Conservation (phyloP, 768 basidiomycete species). For the Hemileccinum impolitum region DNA sequence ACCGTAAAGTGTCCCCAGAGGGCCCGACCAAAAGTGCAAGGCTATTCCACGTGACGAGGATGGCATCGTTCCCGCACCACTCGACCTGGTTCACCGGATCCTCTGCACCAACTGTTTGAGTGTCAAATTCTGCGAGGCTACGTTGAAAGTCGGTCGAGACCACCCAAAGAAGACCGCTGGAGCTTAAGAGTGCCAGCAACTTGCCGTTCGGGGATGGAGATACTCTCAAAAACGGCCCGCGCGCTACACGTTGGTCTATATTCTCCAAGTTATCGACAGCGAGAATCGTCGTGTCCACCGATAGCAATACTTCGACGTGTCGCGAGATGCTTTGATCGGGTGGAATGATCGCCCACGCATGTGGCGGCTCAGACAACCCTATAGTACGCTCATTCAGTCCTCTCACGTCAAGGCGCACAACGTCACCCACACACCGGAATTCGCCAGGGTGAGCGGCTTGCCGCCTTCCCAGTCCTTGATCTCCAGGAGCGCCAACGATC, state of each 20-base stretch:
- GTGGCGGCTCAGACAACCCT: constrained; percentile 78
- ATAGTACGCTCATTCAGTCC: constrained; percentile 4
- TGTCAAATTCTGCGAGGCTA: constrained; percentile 84
- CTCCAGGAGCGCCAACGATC: constrained; percentile 72
- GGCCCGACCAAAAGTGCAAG: constrained; percentile 88
- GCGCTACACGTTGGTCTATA: constrained; percentile 81
- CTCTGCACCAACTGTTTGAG: constrained; percentile 51
- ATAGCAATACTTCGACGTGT: constrained; percentile 86
- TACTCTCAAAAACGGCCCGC: constrained; percentile 86
- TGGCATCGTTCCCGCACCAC: constrained; percentile 97
- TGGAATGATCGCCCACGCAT: constrained; percentile 85
- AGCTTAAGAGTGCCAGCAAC: constrained; percentile 80
- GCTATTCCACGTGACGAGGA: constrained; percentile 79
- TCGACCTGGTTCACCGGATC: constrained; percentile 69
- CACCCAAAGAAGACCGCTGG: constrained; percentile 76
- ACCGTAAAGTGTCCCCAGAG: constrained; percentile 83
- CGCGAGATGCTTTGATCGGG: constrained; percentile 87
- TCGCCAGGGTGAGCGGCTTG: constrained; percentile 68
- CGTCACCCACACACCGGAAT: constrained; percentile 57
- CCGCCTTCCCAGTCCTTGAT: constrained; percentile 87
- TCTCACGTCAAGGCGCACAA: neutral
- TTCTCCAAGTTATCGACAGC: constrained; percentile 87
- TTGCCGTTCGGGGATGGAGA: constrained; percentile 94
- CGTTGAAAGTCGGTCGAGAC: constrained; percentile 94
- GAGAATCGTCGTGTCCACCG: constrained; percentile 75